Conservation (phyloP, 1,284 basidiomycete genomes). For the Cystobasidiaceae sp. region DNA sequence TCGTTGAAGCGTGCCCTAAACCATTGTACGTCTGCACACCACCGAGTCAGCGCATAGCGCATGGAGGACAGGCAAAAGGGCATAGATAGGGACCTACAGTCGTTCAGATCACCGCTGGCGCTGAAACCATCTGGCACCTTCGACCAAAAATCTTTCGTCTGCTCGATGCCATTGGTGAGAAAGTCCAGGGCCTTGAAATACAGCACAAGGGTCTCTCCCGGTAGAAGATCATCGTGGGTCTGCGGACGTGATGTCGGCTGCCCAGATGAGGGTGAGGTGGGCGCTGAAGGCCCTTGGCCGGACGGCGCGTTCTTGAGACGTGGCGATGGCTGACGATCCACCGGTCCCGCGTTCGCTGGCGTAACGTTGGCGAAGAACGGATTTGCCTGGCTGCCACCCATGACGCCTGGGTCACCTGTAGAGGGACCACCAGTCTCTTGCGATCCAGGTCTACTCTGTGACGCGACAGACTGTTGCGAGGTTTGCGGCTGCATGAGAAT, state of each 20-base stretch:
- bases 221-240: conserved; percentile 46
- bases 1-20: conserved; percentile 56
- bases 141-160: conserved; percentile 50
- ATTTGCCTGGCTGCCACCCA: conserved; percentile 31
- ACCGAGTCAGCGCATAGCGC: background rate
- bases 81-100: conserved; percentile 48
- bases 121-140: conserved; percentile 40
- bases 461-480: conserved; percentile 31
- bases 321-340: conserved; percentile 37
- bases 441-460: conserved; percentile 34
- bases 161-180: conserved; percentile 80
- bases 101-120: conserved; percentile 53
- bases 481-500: conserved; percentile 52
- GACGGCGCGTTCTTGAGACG: conserved; percentile 32
- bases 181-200: conserved; percentile 92
- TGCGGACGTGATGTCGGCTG: background rate
- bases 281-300: background rate
- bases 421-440: background rate
- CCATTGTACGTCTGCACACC: conserved; percentile 53
- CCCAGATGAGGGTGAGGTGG: background rate
- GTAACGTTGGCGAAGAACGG: conserved; percentile 39
- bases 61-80: background rate
- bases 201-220: conserved; percentile 74
- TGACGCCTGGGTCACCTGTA: conserved; percentile 31
- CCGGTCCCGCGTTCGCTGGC: conserved; percentile 31